A percentile compares a stretch with the other conserved stretches of the same genome.
Evolutionary conservation across 768 basidiomycete species (phyloP).

Genomic region (Lactarius trivialis): DNA sequence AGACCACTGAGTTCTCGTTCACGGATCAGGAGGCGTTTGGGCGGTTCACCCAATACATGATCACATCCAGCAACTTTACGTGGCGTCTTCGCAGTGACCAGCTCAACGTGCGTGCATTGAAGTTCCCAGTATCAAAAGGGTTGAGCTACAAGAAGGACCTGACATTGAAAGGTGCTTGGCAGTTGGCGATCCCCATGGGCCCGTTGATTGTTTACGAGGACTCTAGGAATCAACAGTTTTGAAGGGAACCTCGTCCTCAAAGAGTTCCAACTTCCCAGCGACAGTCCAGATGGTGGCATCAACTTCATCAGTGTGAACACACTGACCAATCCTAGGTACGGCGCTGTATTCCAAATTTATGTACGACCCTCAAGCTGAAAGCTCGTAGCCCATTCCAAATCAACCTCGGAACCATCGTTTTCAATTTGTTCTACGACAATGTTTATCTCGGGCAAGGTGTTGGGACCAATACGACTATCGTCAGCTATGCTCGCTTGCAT

Average conservation of each 20-base stretch:
- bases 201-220: not conserved
- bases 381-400: constrained; percentile 55
- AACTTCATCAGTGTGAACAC: constrained; percentile 52
- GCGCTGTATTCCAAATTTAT: constrained; percentile 4
- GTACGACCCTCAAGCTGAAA: not conserved
- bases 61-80: constrained; percentile 59
- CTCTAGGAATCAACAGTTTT: constrained; percentile 55
- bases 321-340: constrained; percentile 52
- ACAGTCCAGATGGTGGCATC: constrained; percentile 62
- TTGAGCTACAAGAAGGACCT: constrained; percentile 58
- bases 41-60: constrained; percentile 54
- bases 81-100: constrained; percentile 56
- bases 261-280: constrained; percentile 60
- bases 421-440: constrained; percentile 52
- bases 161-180: constrained; percentile 45
- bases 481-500: constrained; percentile 29
- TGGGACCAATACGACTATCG: constrained; percentile 45
- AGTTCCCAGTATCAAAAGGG: constrained; percentile 60
- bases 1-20: constrained; percentile 53
- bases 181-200: not conserved
- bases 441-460: constrained; percentile 52
- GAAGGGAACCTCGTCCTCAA: constrained; percentile 45
- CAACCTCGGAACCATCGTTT: constrained; percentile 58
- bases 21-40: constrained; percentile 51
- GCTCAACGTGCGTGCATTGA: constrained; percentile 56